phyloP scores from a whole-genome alignment of 495 filamentous ascomycete species.

The Ascobolus immersus region DNA sequence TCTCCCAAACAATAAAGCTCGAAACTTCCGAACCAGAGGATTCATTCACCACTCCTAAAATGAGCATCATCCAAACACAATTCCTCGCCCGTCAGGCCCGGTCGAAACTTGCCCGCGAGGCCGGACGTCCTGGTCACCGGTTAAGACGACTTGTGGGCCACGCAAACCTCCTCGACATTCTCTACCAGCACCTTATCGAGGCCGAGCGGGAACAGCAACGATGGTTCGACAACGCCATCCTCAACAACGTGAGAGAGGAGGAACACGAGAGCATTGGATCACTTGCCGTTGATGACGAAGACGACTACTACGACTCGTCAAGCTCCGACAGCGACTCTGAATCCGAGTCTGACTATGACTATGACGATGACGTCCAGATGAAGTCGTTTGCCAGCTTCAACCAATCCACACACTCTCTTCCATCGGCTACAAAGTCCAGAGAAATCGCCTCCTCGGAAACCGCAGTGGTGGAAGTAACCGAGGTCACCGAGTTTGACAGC shows the following conservation, averaged over 20 bases:
- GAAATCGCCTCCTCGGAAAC: too few species aligned
- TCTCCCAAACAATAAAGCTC: too few species aligned
- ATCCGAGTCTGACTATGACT: conserved; percentile 18
- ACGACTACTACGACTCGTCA: conserved; percentile 19
- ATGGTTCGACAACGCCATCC: conserved; percentile 93
- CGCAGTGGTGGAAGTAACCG: conserved; percentile 9
- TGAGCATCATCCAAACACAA: conserved; percentile 95
- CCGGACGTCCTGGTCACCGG: conserved; percentile 73
- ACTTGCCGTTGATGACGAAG: conserved; percentile 25
- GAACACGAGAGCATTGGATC: conserved; percentile 15
- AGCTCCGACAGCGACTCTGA: conserved; percentile 23
- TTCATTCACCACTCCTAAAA: too few species aligned
- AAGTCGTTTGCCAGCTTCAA: conserved; percentile 6
- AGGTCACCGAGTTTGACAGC: conserved; percentile 34
- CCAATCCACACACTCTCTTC: conserved; percentile 1
- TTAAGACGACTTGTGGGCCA: conserved; percentile 82
- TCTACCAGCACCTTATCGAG: conserved; percentile 86
- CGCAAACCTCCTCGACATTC: conserved; percentile 85
- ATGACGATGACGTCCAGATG: conserved; percentile 8
- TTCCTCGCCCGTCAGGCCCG: conserved; percentile 89
- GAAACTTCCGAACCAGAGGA: too few species aligned
- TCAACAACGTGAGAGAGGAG: conserved; percentile 34
- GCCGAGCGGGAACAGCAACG: conserved; percentile 88
- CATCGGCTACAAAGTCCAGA: conserved; percentile 8
- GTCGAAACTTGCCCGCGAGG: conserved; percentile 79